A percentile compares a stretch with the other conserved stretches of the same genome.
Conservation (phyloP, 2,329 filamentous ascomycete species). For the Tolypocladium guangdongense region DNA sequence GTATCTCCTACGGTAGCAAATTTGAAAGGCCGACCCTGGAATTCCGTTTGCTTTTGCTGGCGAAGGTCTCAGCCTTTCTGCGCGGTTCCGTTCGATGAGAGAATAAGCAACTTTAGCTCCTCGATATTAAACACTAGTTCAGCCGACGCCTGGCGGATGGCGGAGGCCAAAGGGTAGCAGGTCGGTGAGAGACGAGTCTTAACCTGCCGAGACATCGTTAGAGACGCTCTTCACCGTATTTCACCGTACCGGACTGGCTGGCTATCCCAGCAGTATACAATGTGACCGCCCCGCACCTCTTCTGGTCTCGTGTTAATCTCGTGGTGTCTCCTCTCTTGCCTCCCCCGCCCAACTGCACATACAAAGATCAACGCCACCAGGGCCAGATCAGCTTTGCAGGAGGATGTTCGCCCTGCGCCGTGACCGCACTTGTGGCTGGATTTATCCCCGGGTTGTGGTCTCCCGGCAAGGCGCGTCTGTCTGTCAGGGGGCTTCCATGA, state of each 20-base stretch:
- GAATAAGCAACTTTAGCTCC: constrained; percentile 1
- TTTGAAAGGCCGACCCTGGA: not conserved
- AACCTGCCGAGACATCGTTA: not conserved
- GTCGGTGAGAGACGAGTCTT: not conserved
- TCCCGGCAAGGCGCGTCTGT: not conserved
- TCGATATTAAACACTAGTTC: not conserved
- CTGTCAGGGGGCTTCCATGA: not conserved
- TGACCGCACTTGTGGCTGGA: not conserved
- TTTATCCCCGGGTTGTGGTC: not conserved
- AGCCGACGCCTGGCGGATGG: no score
- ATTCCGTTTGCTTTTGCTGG: not conserved
- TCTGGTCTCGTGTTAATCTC: not conserved
- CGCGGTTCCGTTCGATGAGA: not conserved
- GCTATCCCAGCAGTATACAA: not conserved
- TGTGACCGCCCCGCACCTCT: not conserved
- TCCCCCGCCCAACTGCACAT: not conserved
- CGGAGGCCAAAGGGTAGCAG: not conserved
- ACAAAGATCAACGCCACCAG: not conserved
- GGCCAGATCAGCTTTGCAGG: not conserved
- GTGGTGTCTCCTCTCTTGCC: not conserved
- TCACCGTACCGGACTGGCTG: not conserved
- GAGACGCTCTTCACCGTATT: not conserved
- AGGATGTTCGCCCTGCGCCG: not conserved
- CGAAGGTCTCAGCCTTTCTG: not conserved
- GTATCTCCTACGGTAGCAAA: not conserved